A percentile compares a stretch with the other conserved stretches of the same genome.
phyloP scores from a whole-genome alignment of 108 stramenopile species.

The Nitzschia inconspicua region DNA sequence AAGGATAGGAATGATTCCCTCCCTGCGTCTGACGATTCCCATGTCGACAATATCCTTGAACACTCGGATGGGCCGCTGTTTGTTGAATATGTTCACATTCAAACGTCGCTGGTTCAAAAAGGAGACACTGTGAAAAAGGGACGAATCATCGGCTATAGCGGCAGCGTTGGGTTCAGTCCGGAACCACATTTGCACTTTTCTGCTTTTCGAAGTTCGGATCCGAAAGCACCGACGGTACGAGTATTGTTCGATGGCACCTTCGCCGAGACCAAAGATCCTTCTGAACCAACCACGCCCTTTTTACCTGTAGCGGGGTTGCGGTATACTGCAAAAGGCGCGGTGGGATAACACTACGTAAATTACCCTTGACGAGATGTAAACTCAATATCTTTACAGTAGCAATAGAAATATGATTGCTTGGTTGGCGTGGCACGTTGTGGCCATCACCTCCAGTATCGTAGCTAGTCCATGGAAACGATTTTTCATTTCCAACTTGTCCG shows the following conservation, averaged over 20 bases:
- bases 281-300: no score
- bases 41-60: background rate
- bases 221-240: conserved; percentile 61
- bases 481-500: no score
- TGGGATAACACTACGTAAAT: no score
- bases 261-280: no score
- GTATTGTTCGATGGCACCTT: conserved; percentile 38
- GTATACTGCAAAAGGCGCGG: no score
- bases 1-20: background rate
- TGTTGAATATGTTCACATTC: conserved; percentile 86
- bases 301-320: no score
- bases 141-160: conserved; percentile 66
- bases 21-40: background rate
- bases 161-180: conserved; percentile 79
- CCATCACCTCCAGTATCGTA: no score
- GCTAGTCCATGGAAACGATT: no score
- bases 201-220: conserved; percentile 55
- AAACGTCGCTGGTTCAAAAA: conserved; percentile 47
- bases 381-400: no score
- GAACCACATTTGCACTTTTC: conserved; percentile 83
- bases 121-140: conserved; percentile 70
- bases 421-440: no score
- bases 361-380: no score
- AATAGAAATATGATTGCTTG: no score
- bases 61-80: conserved; percentile 41